phyloP scores from a whole-genome alignment of 192 early-diverging fungal species.

The Chytriomyces confervae region DNA sequence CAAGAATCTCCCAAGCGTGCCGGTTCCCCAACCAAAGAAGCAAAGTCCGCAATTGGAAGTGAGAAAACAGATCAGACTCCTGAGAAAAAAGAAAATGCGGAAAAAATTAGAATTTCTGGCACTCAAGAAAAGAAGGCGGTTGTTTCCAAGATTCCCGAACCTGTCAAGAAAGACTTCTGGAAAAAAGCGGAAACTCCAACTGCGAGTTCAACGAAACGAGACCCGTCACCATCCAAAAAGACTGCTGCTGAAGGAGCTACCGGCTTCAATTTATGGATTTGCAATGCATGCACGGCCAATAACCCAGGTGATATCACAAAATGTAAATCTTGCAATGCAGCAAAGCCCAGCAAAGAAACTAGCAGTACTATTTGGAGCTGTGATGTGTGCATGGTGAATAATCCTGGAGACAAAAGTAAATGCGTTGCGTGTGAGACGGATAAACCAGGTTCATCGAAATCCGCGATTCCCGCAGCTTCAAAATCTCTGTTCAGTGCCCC shows the following conservation, averaged over 20 bases:
- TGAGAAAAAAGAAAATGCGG: too few species aligned
- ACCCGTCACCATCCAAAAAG: background rate
- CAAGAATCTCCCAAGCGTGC: background rate
- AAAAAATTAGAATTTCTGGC: too few species aligned
- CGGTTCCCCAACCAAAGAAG: background rate
- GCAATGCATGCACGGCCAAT: too few species aligned
- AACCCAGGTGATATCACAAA: background rate
- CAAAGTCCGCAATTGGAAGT: background rate
- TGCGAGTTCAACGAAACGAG: background rate
- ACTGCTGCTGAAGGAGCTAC: background rate
- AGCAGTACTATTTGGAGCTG: slow-evolving; percentile 7
- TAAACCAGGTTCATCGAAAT: background rate
- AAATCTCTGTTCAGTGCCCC: background rate
- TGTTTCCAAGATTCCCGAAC: too few species aligned
- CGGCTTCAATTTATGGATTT: too few species aligned
- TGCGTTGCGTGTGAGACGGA: slow-evolving; percentile 25
- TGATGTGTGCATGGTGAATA: slow-evolving; percentile 14
- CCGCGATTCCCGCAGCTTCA: background rate
- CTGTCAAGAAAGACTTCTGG: too few species aligned
- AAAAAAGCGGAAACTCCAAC: background rate
- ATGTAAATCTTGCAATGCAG: background rate
- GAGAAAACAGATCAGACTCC: too few species aligned
- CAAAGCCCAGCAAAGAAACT: slow-evolving; percentile 1
- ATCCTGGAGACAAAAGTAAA: slow-evolving; percentile 13
- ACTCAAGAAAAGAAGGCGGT: too few species aligned